Evolutionary conservation across 108 stramenopile genomes (phyloP).

Genomic region (Mayamaea pseudoterrestris): DNA sequence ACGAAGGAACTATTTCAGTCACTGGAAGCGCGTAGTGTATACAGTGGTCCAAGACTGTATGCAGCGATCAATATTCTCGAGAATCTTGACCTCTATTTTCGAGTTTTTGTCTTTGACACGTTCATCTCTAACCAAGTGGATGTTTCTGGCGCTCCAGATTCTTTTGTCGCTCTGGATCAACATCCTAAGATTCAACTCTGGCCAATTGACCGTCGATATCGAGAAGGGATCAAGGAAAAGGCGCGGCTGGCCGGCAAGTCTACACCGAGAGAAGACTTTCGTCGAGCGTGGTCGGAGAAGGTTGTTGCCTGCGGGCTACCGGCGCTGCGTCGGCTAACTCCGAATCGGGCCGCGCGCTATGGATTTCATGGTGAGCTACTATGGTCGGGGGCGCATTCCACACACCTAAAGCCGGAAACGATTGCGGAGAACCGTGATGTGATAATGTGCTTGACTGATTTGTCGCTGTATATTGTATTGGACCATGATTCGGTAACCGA

Average conservation of each 20-base stretch:
- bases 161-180: constrained; percentile 5
- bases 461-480: constrained; percentile 52
- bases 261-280: constrained; percentile 36
- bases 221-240: not conserved
- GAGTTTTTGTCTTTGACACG: constrained; percentile 45
- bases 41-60: constrained; percentile 46
- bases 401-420: constrained; percentile 13
- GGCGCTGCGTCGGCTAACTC: constrained; percentile 38
- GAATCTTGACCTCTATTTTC: constrained; percentile 64
- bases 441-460: constrained; percentile 43
- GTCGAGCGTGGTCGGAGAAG: constrained; percentile 61
- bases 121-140: too few species aligned
- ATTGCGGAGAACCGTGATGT: constrained; percentile 55
- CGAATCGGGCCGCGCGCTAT: constrained; percentile 27
- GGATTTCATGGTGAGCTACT: constrained; percentile 70
- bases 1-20: constrained; percentile 27
- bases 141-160: too few species aligned
- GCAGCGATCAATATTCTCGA: constrained; percentile 27
- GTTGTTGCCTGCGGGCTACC: constrained; percentile 64
- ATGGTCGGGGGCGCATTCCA: constrained; percentile 6
- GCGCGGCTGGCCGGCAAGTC: not conserved
- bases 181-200: constrained; percentile 30
- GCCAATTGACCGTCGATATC: constrained; percentile 24
- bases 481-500: constrained; percentile 35
- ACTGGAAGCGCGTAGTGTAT: constrained; percentile 34